These are phyloP conservation scores for Aegle marmelos DNA, from an alignment of 345 rosid species.

Conservation along the genomic window DNA sequence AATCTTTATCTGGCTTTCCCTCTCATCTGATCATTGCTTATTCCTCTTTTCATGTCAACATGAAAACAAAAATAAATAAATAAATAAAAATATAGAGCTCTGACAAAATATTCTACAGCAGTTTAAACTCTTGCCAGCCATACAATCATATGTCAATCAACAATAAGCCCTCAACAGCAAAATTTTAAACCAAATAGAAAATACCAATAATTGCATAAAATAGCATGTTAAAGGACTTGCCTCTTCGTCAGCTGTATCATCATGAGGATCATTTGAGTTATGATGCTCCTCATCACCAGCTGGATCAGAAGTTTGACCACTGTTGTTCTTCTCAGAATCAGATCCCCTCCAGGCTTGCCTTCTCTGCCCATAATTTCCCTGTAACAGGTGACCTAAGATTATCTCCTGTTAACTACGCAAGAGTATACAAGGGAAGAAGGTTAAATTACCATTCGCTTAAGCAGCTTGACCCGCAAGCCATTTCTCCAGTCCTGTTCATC, in stretches of 20 bases:
- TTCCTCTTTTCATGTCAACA: background rate
- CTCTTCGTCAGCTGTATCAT: conserved; percentile 58
- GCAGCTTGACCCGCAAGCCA: conserved; percentile 84
- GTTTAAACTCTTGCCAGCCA: background rate
- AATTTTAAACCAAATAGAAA: background rate
- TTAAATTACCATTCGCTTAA: conserved; percentile 52
- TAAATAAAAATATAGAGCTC: background rate
- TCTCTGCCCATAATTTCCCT: conserved; percentile 64
- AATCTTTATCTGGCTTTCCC: background rate
- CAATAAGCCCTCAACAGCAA: background rate
- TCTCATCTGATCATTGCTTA: background rate
- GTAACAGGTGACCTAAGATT: conserved; percentile 11
- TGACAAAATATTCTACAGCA: background rate
- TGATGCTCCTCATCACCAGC: conserved; percentile 49
- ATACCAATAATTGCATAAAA: background rate
- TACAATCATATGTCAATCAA: background rate
- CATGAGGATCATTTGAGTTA: conserved; percentile 46
- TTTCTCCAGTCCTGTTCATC: conserved; percentile 90
- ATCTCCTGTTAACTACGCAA: background rate
- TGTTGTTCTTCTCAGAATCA: conserved; percentile 48
- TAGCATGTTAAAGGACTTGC: conserved; percentile 28
- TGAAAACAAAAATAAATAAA: too few relatives aligned
- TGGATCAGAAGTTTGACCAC: conserved; percentile 39
- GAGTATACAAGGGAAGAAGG: background rate
- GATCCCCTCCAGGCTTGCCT: conserved; percentile 56